These are phyloP conservation scores for Pelargonium fulgidum DNA, from an alignment of 441 rosid species.

Conservation along the genomic window DNA sequence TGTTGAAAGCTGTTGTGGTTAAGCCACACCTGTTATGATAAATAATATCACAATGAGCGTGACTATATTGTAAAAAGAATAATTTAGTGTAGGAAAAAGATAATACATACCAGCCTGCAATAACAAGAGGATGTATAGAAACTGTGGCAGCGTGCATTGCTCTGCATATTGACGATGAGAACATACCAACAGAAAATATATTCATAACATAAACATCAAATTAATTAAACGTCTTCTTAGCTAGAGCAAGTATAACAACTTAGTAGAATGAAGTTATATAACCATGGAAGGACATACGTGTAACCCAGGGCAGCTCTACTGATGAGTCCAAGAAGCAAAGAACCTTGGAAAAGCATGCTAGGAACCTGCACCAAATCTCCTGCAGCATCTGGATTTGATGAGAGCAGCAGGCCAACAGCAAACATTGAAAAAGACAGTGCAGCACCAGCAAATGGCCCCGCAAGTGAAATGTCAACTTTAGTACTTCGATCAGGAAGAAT, in stretches of 20 bases:
- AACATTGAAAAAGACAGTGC: constrained; percentile 83
- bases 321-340: constrained; percentile 90
- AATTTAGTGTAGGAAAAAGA: constrained; percentile 17
- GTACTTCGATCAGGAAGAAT: constrained; percentile 92
- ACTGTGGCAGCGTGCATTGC: constrained; percentile 84
- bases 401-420: constrained; percentile 72
- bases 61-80: neutral
- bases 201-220: neutral
- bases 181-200: constrained; percentile 12
- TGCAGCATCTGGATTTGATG: constrained; percentile 61
- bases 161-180: constrained; percentile 40
- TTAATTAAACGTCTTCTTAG: constrained; percentile 13
- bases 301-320: constrained; percentile 88
- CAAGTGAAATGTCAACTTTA: constrained; percentile 78
- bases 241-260: neutral
- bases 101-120: constrained; percentile 77
- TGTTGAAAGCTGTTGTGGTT: constrained; percentile 82
- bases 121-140: constrained; percentile 86
- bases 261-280: constrained; percentile 10
- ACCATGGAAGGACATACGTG: constrained; percentile 44
- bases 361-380: constrained; percentile 92
- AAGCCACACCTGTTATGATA: constrained; percentile 75
- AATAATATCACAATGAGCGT: constrained; percentile 22
- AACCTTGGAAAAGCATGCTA: constrained; percentile 85
- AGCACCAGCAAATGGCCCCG: constrained; percentile 96